Evolutionary conservation across 805 yeast species (phyloP), one percentile per base, ranked within the genome.

Genomic region (Zygotorulaspora danielsina): DNA sequence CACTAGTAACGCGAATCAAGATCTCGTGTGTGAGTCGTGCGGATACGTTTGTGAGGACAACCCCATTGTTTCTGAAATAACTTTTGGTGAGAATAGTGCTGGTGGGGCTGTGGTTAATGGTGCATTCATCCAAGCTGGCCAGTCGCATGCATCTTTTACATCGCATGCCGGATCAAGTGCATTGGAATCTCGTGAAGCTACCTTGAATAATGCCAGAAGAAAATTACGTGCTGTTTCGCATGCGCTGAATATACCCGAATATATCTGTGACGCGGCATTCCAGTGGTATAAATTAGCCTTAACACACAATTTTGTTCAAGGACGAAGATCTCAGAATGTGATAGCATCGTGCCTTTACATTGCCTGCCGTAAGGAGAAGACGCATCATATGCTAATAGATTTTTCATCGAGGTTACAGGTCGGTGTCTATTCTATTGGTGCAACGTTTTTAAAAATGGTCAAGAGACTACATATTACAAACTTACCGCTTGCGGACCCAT

Each of bases 101-200:
- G 99, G 99, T 51, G 97, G 96, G 10, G 96, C 98, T 24, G 78
- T 84, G 36, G 96, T 93, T 1, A 95, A 90, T 50, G 99, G 99
- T 56, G 78, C 95, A 34, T 89, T 86, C 71, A 82, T 93, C 24
- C 86, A 87, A 31, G 83, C 87, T 0, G 96, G 86, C 54, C 96
- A 89, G 64, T 65, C 79, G 1, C 75, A 85, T 59, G 93, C 86
- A 0, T 67, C 75, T 7, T 76, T 77, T 48, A 70, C 72, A 32
- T 53, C 63, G 5, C 57, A 57, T 38, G 84, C 87, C 31, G 75
- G 85, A 28, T 76, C 79, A 1, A 71, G 81, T 34, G 86, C 94
- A 4, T 65, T 85, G 61, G 96, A 89, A 54, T 80, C 93, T 28
- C 72, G 97, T 36, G 96, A 86, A 48, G 94, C 87, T 54, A 93